Evolutionary conservation across 139 green algal species (phyloP), one percentile per base, ranked within the genome.

Genomic region (Auxenochlorella pyrenoidosa): DNA sequence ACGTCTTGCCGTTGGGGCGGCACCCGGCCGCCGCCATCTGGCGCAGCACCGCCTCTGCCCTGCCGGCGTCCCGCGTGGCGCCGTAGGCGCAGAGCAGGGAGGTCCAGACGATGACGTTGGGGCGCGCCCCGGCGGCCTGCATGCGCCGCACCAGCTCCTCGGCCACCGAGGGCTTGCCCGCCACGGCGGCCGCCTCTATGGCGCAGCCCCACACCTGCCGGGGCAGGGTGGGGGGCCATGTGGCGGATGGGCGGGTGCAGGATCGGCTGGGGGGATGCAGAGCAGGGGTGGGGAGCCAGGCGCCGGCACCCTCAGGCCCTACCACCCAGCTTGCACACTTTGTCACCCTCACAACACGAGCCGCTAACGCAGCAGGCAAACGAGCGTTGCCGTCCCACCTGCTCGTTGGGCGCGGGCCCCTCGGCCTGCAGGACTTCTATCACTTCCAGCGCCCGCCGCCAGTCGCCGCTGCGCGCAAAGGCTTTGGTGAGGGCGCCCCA

Each of bases 91-190:
- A 91, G 65, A 98, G 92, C 63, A 98, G 89, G 38, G 91, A 92
- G 51, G 90, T 93, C 89, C 94, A 97, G 40, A 92, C 95, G 78
- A 97, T 92, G 60, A 88, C 82, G 86, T 97, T 94, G 26, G 94
- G 93, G 68, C 88, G 88, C 87, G 91, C 94, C 5, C 94, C 93
- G 47, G 92, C 71, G 0, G 79, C 59, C 26, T 86, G 83, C 95
- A 98, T 98, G 89, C 95, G 90, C 36, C 96, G 89, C 77, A 97
- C 94, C 43, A 97, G 85, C 26, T 54, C 47, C 8, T 63, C 84
- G 13, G 58, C 85, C 41, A 78, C 70, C 1, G n/a, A 30, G 40
- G 77, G 59, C 68, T 86, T 76, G 41, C 85, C 84, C 6, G 68
- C 77, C 51, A 84, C 79, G 13, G 75, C 86, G 0, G 88, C 84